Evolutionary conservation across 2,329 filamentous ascomycete genomes (phyloP).

Genomic region (Leptoxyphium fumago): DNA sequence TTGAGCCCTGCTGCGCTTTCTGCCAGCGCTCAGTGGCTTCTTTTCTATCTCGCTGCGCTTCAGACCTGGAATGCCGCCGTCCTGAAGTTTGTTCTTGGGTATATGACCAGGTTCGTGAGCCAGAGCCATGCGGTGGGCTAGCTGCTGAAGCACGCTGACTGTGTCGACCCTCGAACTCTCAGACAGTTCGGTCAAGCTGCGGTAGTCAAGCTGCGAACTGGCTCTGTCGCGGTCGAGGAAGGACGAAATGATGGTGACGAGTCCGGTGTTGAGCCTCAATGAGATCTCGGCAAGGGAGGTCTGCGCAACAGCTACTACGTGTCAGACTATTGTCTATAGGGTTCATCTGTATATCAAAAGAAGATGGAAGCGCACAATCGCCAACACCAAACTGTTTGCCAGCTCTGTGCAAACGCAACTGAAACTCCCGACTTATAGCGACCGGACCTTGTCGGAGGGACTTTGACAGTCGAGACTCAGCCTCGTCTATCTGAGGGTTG

Average conservation of each 20-base stretch:
- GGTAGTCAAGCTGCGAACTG: slow-evolving; percentile 25
- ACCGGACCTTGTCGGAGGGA: slow-evolving; percentile 27
- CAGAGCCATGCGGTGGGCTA: slow-evolving; percentile 16
- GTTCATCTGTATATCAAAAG: not conserved
- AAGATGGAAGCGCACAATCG: slow-evolving; percentile 23
- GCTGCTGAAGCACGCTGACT: slow-evolving; percentile 25
- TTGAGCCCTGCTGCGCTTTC: slow-evolving; percentile 6
- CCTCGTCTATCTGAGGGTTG: slow-evolving; percentile 10
- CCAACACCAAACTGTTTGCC: slow-evolving; percentile 28
- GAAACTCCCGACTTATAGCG: slow-evolving; percentile 29
- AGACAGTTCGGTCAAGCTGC: slow-evolving; percentile 29
- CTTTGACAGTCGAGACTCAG: slow-evolving; percentile 25
- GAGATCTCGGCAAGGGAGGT: slow-evolving; percentile 31
- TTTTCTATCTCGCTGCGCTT: no score
- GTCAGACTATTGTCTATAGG: slow-evolving; percentile 2
- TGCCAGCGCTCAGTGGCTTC: not conserved
- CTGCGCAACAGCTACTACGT: slow-evolving; percentile 27
- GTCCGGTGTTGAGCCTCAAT: slow-evolving; percentile 32
- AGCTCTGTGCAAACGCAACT: slow-evolving; percentile 21
- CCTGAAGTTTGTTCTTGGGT: no score
- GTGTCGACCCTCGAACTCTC: slow-evolving; percentile 31
- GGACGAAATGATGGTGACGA: slow-evolving; percentile 31
- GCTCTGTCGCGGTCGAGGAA: slow-evolving; percentile 26
- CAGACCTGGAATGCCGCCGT: no score
- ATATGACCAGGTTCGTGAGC: not conserved